Percentiles rank a stretch among this genome's conserved stretches.
Conservation (phyloP, 1,284 basidiomycete genomes). For the Anthracocystis walkeri region DNA sequence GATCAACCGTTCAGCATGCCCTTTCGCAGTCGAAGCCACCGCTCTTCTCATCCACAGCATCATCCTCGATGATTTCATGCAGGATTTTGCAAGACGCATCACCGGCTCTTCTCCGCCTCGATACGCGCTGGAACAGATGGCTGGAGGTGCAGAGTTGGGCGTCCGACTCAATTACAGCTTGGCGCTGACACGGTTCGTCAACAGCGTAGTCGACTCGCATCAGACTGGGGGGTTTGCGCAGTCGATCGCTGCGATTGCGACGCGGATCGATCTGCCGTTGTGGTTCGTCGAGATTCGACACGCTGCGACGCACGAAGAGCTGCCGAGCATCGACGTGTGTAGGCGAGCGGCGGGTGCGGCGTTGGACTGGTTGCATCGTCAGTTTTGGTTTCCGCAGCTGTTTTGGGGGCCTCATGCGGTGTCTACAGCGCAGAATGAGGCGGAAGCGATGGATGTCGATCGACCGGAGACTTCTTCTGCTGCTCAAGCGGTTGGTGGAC, state of each 20-base stretch:
- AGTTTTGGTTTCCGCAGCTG: constrained; percentile 60
- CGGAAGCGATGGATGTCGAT: constrained; percentile 14
- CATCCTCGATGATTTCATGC: constrained; percentile 55
- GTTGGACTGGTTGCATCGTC: constrained; percentile 57
- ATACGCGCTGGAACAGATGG: constrained; percentile 48
- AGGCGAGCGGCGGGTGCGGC: constrained; percentile 76
- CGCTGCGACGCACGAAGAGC: constrained; percentile 93
- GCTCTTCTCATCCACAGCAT: constrained; percentile 56
- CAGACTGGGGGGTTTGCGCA: constrained; percentile 83
- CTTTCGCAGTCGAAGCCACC: constrained; percentile 66
- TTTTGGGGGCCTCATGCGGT: constrained; percentile 21
- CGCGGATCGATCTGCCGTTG: constrained; percentile 83
- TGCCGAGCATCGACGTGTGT: constrained; percentile 85
- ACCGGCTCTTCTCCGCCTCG: constrained; percentile 8
- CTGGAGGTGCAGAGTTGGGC: constrained; percentile 39
- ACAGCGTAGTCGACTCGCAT: constrained; percentile 84
- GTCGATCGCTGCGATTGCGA: constrained; percentile 88
- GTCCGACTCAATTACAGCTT: constrained; percentile 57
- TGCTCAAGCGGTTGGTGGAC: neutral
- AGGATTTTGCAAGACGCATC: constrained; percentile 19
- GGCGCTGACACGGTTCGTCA: constrained; percentile 77
- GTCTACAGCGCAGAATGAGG: neutral
- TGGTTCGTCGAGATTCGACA: constrained; percentile 96
- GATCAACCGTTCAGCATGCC: constrained; percentile 64
- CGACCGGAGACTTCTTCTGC: constrained; percentile 15